A percentile compares a stretch with the other conserved stretches of the same genome.
Evolutionary conservation across 164 flowering plant genomes (phyloP).

Genomic region (Paratinospora sagittata): DNA sequence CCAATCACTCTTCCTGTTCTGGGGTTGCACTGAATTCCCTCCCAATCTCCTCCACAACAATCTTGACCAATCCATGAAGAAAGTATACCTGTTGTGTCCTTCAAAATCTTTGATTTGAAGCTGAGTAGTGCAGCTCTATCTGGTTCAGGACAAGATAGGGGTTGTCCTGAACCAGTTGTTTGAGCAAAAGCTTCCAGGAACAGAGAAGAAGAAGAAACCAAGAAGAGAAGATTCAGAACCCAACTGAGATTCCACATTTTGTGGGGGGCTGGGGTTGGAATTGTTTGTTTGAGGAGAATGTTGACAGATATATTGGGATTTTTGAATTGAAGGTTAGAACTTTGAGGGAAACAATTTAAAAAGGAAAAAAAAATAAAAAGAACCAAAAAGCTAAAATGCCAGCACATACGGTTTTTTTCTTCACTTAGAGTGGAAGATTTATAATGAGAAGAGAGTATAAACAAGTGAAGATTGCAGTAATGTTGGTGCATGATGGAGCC

Average conservation of each 20-base stretch:
- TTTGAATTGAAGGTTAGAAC: neutral
- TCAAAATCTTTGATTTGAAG: conserved; percentile 56
- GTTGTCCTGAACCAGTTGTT: conserved; percentile 11
- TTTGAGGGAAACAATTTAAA: conserved; percentile 10
- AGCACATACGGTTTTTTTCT: conserved; percentile 23
- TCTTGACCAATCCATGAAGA: conserved; percentile 72
- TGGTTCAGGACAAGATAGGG: conserved; percentile 40
- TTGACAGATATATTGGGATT: conserved; percentile 6
- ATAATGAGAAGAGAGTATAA: conserved; percentile 27
- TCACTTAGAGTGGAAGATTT: conserved; percentile 52
- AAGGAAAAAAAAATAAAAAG: conserved; percentile 4
- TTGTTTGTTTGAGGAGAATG: conserved; percentile 18
- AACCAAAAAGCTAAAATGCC: conserved; percentile 17
- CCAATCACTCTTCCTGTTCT: conserved; percentile 55
- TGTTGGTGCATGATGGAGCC: neutral
- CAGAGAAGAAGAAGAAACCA: conserved; percentile 19
- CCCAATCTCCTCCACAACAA: conserved; percentile 94
- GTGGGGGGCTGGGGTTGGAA: conserved; percentile 32
- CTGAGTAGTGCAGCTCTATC: conserved; percentile 69
- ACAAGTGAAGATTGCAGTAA: conserved; percentile 1
- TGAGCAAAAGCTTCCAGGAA: conserved; percentile 23
- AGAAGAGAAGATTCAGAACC: conserved; percentile 35
- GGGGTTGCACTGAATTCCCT: conserved; percentile 66
- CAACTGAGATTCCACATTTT: conserved; percentile 44
- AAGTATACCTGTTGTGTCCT: conserved; percentile 66